phyloP scores from a whole-genome alignment of 1,284 basidiomycete species.

The Rhodotorula sp. region DNA sequence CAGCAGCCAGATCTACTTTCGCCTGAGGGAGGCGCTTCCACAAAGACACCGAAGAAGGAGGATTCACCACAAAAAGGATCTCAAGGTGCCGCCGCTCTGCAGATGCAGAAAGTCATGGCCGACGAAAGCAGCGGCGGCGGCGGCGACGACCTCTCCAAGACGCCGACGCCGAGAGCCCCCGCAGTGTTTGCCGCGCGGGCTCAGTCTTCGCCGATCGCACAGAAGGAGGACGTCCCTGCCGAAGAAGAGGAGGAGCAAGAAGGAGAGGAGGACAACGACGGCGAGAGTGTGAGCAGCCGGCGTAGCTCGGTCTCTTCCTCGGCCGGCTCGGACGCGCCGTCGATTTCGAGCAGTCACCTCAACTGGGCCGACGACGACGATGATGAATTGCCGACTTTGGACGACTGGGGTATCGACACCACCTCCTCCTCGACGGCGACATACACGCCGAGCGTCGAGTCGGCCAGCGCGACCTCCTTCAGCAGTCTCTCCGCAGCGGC shows the following conservation, averaged over 20 bases:
- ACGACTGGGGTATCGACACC: slow-evolving; percentile 25
- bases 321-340: background rate
- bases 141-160: background rate
- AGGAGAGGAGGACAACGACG: background rate
- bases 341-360: background rate
- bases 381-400: slow-evolving; percentile 20
- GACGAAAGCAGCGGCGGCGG: background rate
- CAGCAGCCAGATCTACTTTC: background rate
- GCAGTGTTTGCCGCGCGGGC: background rate
- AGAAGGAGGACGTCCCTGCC: background rate
- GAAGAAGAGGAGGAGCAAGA: background rate
- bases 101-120: background rate
- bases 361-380: slow-evolving; percentile 35
- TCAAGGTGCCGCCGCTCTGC: background rate
- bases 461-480: background rate
- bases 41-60: background rate
- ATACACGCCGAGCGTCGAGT: background rate
- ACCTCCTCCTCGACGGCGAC: background rate
- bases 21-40: background rate
- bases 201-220: background rate
- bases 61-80: background rate
- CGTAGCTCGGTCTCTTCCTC: background rate
- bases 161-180: background rate
- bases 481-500: background rate
- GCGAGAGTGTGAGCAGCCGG: background rate